Conservation (phyloP, 176 grass and related monocot species). For the Miscanthus lutarioriparius region DNA sequence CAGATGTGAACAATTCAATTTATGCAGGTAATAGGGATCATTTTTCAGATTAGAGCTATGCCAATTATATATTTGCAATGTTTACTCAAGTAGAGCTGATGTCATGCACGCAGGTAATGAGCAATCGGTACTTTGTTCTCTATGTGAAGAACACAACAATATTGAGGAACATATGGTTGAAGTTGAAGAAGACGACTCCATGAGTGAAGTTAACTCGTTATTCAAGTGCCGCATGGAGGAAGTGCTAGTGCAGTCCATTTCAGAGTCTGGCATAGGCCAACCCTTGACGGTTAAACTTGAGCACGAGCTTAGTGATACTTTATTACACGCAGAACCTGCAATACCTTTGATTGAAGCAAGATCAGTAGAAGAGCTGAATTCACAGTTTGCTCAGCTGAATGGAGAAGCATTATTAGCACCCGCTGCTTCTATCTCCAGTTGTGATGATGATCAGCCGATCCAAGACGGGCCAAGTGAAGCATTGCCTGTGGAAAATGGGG, state of each 20-base stretch:
- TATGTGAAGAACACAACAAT: background rate
- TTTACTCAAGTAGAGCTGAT: conserved; percentile 26
- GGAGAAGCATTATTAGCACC: background rate
- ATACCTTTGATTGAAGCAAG: conserved; percentile 10
- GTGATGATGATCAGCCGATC: background rate
- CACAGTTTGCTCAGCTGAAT: conserved; percentile 12
- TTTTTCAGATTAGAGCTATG: background rate
- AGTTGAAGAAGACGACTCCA: conserved; percentile 11
- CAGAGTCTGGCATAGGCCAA: conserved; percentile 26
- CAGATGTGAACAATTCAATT: conserved; percentile 14
- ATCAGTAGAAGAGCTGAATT: conserved; percentile 30
- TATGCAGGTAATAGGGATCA: conserved; percentile 32
- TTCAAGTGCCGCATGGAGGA: conserved; percentile 49
- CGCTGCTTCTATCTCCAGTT: background rate
- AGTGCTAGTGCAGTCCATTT: conserved; percentile 43
- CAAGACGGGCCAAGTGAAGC: background rate
- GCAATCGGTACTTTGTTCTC: background rate
- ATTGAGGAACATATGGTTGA: conserved; percentile 9
- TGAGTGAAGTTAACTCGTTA: conserved; percentile 24
- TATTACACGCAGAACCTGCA: background rate
- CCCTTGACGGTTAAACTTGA: conserved; percentile 28
- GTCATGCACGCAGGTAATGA: conserved; percentile 28
- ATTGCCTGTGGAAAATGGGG: background rate
- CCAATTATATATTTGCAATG: background rate
- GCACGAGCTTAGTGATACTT: background rate